Percentiles rank a stretch among this genome's conserved stretches.
phyloP scores from a whole-genome alignment of 192 early-diverging fungal genomes.

The Chytriomyces sp. region DNA sequence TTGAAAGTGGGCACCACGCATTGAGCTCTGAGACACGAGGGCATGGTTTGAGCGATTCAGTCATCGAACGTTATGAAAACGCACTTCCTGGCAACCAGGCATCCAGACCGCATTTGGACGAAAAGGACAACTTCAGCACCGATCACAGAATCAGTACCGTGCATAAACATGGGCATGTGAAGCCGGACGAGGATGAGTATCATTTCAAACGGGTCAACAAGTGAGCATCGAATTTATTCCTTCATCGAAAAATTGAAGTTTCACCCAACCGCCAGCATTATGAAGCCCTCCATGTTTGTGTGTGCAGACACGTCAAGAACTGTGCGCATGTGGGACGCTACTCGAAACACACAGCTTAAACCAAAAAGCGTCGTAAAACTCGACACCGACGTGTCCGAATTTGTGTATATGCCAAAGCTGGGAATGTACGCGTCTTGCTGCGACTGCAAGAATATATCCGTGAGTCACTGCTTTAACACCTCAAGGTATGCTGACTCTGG shows the following conservation, averaged over 20 bases:
- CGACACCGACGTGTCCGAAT: slow-evolving; percentile 37
- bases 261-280: background rate
- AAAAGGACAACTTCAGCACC: no score
- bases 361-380: slow-evolving; percentile 32
- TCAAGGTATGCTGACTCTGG: slow-evolving; percentile 17
- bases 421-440: slow-evolving; percentile 40
- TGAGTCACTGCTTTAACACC: background rate
- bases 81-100: no score
- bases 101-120: no score
- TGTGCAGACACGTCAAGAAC: slow-evolving; percentile 38
- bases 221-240: slow-evolving; percentile 7
- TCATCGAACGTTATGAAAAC: no score
- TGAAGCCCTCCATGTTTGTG: slow-evolving; percentile 38
- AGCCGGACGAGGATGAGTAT: slow-evolving; percentile 16
- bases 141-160: no score
- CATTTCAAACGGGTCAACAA: background rate
- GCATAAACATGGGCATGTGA: slow-evolving; percentile 5
- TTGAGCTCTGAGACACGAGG: no score
- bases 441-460: slow-evolving; percentile 36
- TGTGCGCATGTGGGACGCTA: slow-evolving; percentile 48
- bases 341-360: slow-evolving; percentile 3
- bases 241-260: slow-evolving; percentile 1
- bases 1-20: no score
- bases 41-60: no score
- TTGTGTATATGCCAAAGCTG: slow-evolving; percentile 36